Conservation (phyloP, 2,329 filamentous ascomycete species). For the Blastomyces emzantsi region DNA sequence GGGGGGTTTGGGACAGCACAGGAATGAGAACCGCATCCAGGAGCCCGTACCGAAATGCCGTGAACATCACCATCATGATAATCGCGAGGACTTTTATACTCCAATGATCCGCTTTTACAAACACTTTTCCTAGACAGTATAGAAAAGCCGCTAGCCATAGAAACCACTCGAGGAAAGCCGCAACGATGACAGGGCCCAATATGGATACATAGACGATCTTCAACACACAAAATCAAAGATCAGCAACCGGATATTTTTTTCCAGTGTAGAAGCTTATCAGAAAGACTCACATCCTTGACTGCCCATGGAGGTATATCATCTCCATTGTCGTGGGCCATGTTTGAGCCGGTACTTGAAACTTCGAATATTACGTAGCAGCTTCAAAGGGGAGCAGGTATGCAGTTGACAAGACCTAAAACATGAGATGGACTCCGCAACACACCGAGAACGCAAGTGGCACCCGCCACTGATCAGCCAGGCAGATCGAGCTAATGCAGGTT, state of each 20-base stretch:
- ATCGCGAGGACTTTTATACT: conserved; percentile 70
- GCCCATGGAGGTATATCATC: conserved; percentile 27
- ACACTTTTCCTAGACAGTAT: conserved; percentile 85
- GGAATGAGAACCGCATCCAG: not conserved
- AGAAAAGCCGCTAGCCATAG: conserved; percentile 90
- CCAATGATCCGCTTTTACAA: conserved; percentile 80
- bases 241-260: not conserved
- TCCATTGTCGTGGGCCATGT: not conserved
- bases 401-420: not conserved
- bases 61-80: conserved; percentile 64
- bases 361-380: not conserved
- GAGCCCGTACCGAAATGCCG: conserved; percentile 56
- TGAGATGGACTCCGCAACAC: not conserved
- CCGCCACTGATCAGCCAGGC: not conserved
- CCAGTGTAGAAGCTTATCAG: not conserved
- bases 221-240: conserved; percentile 9
- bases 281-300: conserved; percentile 31
- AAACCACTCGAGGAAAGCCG: conserved; percentile 85
- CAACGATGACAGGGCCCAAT: conserved; percentile 70
- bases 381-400: not conserved
- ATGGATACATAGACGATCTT: conserved; percentile 81
- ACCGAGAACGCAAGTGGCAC: not conserved
- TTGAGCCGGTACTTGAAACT: not conserved
- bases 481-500: not conserved
- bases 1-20: conserved; percentile 16